Evolutionary conservation across 495 filamentous ascomycete species (phyloP).

Genomic region (Trichoderma reesei): DNA sequence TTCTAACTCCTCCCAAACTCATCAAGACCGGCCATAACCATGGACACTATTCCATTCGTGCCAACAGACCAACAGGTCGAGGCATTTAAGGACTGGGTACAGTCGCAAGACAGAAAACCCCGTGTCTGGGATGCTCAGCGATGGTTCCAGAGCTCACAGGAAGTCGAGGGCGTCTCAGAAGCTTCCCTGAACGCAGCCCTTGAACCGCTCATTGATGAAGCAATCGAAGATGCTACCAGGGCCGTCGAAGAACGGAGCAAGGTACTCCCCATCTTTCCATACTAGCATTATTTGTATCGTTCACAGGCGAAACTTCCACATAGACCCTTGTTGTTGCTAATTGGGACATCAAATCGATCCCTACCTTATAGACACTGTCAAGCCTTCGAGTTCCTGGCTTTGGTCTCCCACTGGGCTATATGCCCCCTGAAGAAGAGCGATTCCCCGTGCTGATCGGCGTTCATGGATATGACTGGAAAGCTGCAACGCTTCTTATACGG

Average conservation of each 20-base stretch:
- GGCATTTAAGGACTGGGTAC: not conserved
- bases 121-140: not conserved
- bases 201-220: not conserved
- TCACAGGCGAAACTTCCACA: too few relatives aligned
- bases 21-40: not conserved
- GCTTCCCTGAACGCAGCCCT: not conserved
- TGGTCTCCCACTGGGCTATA: not conserved
- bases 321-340: too few relatives aligned
- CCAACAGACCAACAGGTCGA: not conserved
- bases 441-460: not conserved
- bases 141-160: not conserved
- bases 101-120: not conserved
- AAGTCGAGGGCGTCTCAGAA: not conserved
- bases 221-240: not conserved
- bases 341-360: not conserved
- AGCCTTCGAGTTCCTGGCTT: not conserved
- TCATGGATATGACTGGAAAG: not conserved
- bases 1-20: not conserved
- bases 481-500: constrained; percentile 19
- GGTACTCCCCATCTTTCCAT: not conserved
- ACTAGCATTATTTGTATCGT: not conserved
- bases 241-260: not conserved
- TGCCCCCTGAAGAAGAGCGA: not conserved
- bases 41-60: not conserved
- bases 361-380: not conserved